phyloP scores from a whole-genome alignment of 371 early-diverging fungal genomes.

The Mortierella sp. region DNA sequence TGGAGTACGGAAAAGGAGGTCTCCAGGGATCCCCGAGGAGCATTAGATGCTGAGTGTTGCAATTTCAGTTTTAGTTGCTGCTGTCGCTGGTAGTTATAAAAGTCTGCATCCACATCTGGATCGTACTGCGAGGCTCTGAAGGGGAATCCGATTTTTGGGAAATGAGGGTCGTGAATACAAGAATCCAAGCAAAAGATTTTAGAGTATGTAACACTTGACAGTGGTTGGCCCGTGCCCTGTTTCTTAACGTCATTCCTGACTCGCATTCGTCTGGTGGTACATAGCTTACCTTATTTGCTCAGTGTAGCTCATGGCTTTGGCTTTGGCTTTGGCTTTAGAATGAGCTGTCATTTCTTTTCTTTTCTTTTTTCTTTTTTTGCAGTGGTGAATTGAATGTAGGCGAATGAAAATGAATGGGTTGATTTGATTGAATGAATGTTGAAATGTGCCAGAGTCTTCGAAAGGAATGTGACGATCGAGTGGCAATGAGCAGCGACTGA shows the following conservation, averaged over 20 bases:
- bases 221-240: background rate
- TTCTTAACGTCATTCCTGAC: background rate
- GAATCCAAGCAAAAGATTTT: too few relatives aligned
- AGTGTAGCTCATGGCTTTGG: conserved; percentile 12
- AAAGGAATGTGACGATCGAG: too few relatives aligned
- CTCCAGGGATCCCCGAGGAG: conserved; percentile 9
- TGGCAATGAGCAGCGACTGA: too few relatives aligned
- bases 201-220: too few relatives aligned
- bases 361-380: too few relatives aligned
- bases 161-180: too few relatives aligned
- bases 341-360: too few relatives aligned
- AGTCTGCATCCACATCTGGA: conserved; percentile 18
- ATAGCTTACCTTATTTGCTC: conserved; percentile 34
- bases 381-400: too few relatives aligned
- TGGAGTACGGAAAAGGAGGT: background rate
- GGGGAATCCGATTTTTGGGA: too few relatives aligned
- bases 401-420: too few relatives aligned
- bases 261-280: background rate
- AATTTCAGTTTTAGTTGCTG: conserved; percentile 13
- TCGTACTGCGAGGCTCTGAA: conserved; percentile 39
- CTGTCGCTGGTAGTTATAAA: conserved; percentile 19
- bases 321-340: conserved; percentile 6
- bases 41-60: background rate
- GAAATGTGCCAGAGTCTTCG: too few relatives aligned
- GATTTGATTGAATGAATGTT: too few relatives aligned